phyloP scores from a whole-genome alignment of 73 alveolate species.

The Blepharisma japonicum region DNA sequence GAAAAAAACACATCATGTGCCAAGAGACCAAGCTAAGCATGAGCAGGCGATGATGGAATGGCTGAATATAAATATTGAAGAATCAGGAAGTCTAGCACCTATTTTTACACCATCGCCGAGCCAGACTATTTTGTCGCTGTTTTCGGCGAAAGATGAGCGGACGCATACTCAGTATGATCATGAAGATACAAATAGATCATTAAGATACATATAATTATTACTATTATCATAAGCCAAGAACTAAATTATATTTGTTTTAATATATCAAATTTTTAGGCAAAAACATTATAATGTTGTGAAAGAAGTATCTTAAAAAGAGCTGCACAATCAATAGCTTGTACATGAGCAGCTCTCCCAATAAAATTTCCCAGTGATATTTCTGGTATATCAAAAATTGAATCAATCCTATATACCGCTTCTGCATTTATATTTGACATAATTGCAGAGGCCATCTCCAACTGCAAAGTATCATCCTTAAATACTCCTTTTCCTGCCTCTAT shows the following conservation, averaged over 20 bases:
- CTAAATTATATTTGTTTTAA: no score
- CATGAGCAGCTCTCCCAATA: conserved; percentile 97
- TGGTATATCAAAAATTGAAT: conserved; percentile 84
- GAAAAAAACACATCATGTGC: background rate
- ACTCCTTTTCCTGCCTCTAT: conserved; percentile 56
- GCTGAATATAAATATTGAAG: conserved; percentile 7
- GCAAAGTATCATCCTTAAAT: conserved; percentile 12
- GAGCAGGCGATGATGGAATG: conserved; percentile 16
- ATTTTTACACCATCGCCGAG: conserved; percentile 22
- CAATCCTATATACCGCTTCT: conserved; percentile 77
- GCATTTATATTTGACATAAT: conserved; percentile 67
- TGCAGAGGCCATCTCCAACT: conserved; percentile 82
- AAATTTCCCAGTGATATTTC: conserved; percentile 88
- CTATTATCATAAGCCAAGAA: no score
- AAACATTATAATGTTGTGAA: background rate
- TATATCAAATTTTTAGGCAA: no score
- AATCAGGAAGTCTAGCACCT: conserved; percentile 25
- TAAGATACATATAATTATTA: no score
- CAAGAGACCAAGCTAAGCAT: background rate
- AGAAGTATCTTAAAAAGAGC: conserved; percentile 81
- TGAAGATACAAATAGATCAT: no score
- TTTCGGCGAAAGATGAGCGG: no score
- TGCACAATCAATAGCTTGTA: conserved; percentile 87
- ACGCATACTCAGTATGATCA: no score
- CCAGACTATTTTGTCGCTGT: conserved; percentile 2